Evolutionary conservation across 2,329 filamentous ascomycete genomes (phyloP).

Genomic region (Verticillium nubilum): DNA sequence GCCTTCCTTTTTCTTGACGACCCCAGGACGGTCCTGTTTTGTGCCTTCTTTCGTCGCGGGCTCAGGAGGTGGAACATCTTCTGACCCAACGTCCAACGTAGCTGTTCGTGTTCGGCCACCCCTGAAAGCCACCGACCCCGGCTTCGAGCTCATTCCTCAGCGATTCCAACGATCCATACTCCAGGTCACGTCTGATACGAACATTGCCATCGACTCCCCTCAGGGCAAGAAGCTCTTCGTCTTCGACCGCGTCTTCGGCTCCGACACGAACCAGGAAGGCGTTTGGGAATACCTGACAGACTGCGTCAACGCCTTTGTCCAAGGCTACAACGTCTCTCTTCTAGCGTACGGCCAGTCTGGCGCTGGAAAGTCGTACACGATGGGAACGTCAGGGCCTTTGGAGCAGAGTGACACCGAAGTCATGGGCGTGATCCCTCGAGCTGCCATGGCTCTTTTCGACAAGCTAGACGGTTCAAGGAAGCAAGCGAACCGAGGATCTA

Average conservation of each 20-base stretch:
- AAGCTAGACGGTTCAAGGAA: constrained; percentile 61
- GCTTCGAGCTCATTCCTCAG: constrained; percentile 91
- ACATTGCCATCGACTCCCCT: constrained; percentile 79
- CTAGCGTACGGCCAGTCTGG: constrained; percentile 97
- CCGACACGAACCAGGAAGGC: constrained; percentile 79
- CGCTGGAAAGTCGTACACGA: constrained; percentile 96
- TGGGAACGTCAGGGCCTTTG: constrained; percentile 85
- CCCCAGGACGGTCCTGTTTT: neutral
- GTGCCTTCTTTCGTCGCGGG: neutral
- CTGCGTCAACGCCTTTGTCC: constrained; percentile 81
- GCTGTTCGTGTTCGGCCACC: constrained; percentile 90
- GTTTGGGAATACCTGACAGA: constrained; percentile 93
- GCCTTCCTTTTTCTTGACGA: constrained; percentile 3
- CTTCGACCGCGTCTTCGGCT: constrained; percentile 89
- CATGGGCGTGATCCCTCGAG: constrained; percentile 94
- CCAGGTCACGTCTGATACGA: constrained; percentile 81
- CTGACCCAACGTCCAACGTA: constrained; percentile 30
- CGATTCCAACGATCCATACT: constrained; percentile 92
- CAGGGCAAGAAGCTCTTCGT: constrained; percentile 94
- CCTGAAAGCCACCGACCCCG: constrained; percentile 76
- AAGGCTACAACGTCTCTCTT: constrained; percentile 98
- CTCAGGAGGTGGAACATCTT: constrained; percentile 1
- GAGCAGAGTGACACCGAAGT: constrained; percentile 66
- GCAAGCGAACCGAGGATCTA: constrained; percentile 55
- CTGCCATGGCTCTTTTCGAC: constrained; percentile 81